Conservation (phyloP, 805 yeast species). For the Wickerhamiella sergipiensis region DNA sequence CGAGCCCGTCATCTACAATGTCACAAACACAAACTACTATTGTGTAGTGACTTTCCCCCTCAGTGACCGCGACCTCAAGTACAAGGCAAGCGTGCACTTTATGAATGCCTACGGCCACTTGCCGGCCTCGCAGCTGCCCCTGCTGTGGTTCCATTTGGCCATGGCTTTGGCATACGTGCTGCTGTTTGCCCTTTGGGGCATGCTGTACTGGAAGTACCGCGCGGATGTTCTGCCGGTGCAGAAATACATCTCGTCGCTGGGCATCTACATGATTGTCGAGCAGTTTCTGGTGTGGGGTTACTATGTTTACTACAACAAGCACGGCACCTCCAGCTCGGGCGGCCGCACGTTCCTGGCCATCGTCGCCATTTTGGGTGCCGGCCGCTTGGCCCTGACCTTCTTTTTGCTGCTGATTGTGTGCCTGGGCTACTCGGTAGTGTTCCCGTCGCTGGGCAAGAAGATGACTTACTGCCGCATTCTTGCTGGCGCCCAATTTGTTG, state of each 20-base stretch:
- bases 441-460: constrained; percentile 64
- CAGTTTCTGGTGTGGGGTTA: constrained; percentile 83
- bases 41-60: constrained; percentile 66
- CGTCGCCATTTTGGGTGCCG: constrained; percentile 65
- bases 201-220: constrained; percentile 73
- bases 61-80: constrained; percentile 28
- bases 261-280: constrained; percentile 69
- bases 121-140: constrained; percentile 83
- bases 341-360: constrained; percentile 65
- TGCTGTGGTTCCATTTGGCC: constrained; percentile 76
- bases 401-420: constrained; percentile 75
- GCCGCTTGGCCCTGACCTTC: constrained; percentile 75
- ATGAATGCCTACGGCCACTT: constrained; percentile 87
- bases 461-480: constrained; percentile 61
- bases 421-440: constrained; percentile 89
- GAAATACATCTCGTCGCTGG: constrained; percentile 76
- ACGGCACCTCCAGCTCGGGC: constrained; percentile 33
- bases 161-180: constrained; percentile 73
- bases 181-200: constrained; percentile 68
- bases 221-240: constrained; percentile 82
- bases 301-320: constrained; percentile 65
- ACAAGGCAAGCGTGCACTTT: constrained; percentile 58
- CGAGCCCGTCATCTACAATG: constrained; percentile 41
- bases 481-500: constrained; percentile 42
- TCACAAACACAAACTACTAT: constrained; percentile 75